Evolutionary conservation across 2,329 filamentous ascomycete genomes (phyloP).

Genomic region (Trematosphaeria pertusa): DNA sequence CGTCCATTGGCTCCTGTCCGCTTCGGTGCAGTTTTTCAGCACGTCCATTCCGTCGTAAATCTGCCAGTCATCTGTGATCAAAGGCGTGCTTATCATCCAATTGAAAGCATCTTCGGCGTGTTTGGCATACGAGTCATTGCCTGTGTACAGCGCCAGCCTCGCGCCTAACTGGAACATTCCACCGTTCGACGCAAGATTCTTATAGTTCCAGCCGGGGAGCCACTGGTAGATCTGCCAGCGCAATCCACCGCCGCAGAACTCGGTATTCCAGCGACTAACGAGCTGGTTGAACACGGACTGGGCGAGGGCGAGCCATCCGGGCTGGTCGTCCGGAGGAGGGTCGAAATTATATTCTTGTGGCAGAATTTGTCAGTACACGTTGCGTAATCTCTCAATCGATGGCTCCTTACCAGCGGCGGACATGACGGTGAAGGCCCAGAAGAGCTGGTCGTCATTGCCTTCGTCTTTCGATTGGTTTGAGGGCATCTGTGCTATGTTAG

Average conservation of each 20-base stretch:
- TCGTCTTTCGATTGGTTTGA: slow-evolving; percentile 34
- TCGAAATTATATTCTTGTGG: slow-evolving; percentile 57
- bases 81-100: slow-evolving; percentile 29
- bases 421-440: slow-evolving; percentile 64
- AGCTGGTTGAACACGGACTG: slow-evolving; percentile 43
- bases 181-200: slow-evolving; percentile 42
- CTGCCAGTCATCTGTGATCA: slow-evolving; percentile 23
- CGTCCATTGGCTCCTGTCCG: slow-evolving; percentile 34
- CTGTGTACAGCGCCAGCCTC: slow-evolving; percentile 37
- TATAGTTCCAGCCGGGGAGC: slow-evolving; percentile 38
- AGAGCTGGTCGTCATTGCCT: slow-evolving; percentile 64
- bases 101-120: slow-evolving; percentile 36
- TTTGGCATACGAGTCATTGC: slow-evolving; percentile 40
- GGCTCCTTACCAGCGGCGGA: no score
- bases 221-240: slow-evolving; percentile 41
- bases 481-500: slow-evolving; percentile 31
- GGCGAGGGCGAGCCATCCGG: slow-evolving; percentile 51
- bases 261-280: slow-evolving; percentile 29
- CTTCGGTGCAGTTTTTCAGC: slow-evolving; percentile 25
- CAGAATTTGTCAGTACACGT: no score
- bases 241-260: slow-evolving; percentile 34
- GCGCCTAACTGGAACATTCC: slow-evolving; percentile 42
- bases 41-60: slow-evolving; percentile 32
- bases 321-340: slow-evolving; percentile 43
- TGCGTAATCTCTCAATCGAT: no score